Conservation (phyloP, 306 rosid species). For the Malus domestica region ASM211411v1 NC_041803.1:1000501-1001000, state of each 20-base stretch:
- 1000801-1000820: background rate
- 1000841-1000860: conserved; percentile 36
- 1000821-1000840: background rate
- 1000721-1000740: conserved; percentile 53
- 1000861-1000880: conserved; percentile 58
- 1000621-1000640: conserved; percentile 62
- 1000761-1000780: conserved; percentile 8
- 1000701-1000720: conserved; percentile 58
- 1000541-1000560: too few relatives aligned
- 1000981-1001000: background rate
- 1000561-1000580: background rate
- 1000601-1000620: conserved; percentile 40
- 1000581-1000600: conserved; percentile 1
- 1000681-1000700: conserved; percentile 52
- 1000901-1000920: conserved; percentile 49
- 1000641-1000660: conserved; percentile 56
- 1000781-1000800: conserved; percentile 11
- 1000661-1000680: conserved; percentile 56
- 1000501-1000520: too few relatives aligned
- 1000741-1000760: conserved; percentile 27
- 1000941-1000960: conserved; percentile 1
- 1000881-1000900: conserved; percentile 55
- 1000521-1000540: too few relatives aligned
- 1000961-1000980: background rate
- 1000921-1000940: conserved; percentile 35